phyloP scores from a whole-genome alignment of 306 rosid genomes.

The Potentilla sterilis region DNA sequence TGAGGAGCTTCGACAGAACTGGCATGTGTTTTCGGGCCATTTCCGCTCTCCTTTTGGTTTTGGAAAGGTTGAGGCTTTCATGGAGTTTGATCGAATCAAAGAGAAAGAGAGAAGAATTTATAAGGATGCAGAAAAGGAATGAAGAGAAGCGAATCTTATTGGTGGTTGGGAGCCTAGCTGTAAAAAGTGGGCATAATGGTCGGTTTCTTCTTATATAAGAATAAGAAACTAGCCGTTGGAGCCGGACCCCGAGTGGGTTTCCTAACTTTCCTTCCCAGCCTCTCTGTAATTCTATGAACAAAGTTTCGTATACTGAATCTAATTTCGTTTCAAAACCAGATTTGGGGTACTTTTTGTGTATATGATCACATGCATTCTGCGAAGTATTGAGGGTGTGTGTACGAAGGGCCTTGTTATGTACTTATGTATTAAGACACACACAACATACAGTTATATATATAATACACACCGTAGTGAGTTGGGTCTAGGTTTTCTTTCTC shows the following conservation, averaged over 20 bases:
- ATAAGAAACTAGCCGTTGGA: conserved; percentile 57
- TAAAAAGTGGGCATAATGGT: conserved; percentile 39
- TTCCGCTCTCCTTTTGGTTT: conserved; percentile 12
- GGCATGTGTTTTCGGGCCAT: conserved; percentile 44
- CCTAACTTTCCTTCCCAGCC: neutral
- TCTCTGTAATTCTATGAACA: neutral
- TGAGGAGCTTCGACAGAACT: conserved; percentile 38
- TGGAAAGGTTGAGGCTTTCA: conserved; percentile 7
- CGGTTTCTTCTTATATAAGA: conserved; percentile 41
- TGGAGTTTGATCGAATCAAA: conserved; percentile 8
- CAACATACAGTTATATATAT: neutral
- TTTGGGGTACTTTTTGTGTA: neutral
- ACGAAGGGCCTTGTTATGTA: neutral
- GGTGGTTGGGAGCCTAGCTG: conserved; percentile 50
- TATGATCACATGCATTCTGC: neutral
- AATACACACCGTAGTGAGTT: conserved; percentile 1
- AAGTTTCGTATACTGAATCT: neutral
- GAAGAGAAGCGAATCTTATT: conserved; percentile 7
- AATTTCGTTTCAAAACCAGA: neutral
- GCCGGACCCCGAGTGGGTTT: conserved; percentile 5
- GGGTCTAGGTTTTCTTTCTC: conserved; percentile 7
- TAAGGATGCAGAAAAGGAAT: conserved; percentile 33
- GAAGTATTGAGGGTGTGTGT: neutral
- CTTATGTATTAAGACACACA: neutral
- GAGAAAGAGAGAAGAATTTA: neutral